Evolutionary conservation across 2,329 filamentous ascomycete species (phyloP), one percentile per base, ranked within the genome.

Genomic region (Venturia asperata): DNA sequence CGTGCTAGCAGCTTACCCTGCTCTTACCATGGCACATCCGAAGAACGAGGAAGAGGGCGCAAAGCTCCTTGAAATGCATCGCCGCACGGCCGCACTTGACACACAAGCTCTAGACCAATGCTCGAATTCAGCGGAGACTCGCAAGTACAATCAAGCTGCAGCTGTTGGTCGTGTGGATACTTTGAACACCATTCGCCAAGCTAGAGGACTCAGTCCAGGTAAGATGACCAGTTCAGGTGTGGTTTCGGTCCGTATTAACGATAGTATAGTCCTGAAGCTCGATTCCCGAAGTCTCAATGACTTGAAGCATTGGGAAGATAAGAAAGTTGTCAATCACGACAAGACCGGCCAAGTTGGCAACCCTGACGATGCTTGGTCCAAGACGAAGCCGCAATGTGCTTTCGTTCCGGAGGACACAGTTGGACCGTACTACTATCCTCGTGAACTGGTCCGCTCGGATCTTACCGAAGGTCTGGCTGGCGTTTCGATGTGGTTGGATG

Each of bases 381-480:
- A 43, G 19, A 74, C 76, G 41, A 79, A 80, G 69, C 78, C 76
- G 11, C 77, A 74, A 69, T 79, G 77, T 66, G 75, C 78, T 47
- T 68, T 80, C 62, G 72, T 77, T 0, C 78, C 78, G 0, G 77
- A 78, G 42, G 71, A 77, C 66, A 77, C 77, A 11, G 76, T 77
- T 58, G 78, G 79, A 0, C 78, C 78, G 0, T 80, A 80, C 71
- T 80, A 78, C 67, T 77, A 79, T 47, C 74, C 75, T 34, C 82
- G 82, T 39, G 81, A 85, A 70, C 76, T 79, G 61, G 71, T 84
- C 66, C 78, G 82, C 39, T 67, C 74, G 37, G 74, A 85, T 67
- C 72, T 85, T 47, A 76, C 74, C 19, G 81, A 83, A 55, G 73
- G 74, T 17, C 76, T 84, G 70, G 67, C 70, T 9, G 83, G 82